A percentile compares a stretch with the other conserved stretches of the same genome.
phyloP scores from a whole-genome alignment of 2,329 filamentous ascomycete species.

The Colletotrichum spaethianum region DNA sequence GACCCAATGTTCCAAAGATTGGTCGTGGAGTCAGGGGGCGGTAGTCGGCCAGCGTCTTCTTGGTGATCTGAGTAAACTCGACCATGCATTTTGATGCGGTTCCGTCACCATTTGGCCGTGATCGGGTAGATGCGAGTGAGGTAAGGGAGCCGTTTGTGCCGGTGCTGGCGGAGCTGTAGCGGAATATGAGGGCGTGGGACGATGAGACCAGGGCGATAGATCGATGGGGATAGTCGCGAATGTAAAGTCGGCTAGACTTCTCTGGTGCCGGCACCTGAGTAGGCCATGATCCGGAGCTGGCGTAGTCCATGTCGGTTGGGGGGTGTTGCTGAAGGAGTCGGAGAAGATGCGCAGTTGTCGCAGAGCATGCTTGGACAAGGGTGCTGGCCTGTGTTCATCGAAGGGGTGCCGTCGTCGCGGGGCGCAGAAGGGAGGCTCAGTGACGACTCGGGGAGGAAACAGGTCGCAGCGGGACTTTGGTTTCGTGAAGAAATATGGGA shows the following conservation, averaged over 20 bases:
- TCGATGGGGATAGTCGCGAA: constrained; percentile 89
- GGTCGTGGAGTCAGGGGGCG: constrained; percentile 80
- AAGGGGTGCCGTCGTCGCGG: constrained; percentile 12
- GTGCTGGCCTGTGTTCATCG: constrained; percentile 19
- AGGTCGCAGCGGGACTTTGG: constrained; percentile 4
- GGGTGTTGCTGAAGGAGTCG: constrained; percentile 19
- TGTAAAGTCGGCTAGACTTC: constrained; percentile 82
- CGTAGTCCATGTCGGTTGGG: constrained; percentile 62
- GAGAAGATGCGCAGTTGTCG: constrained; percentile 20
- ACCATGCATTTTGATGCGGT: constrained; percentile 82
- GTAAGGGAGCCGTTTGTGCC: constrained; percentile 73
- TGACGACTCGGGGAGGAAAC: constrained; percentile 5
- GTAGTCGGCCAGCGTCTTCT: constrained; percentile 81
- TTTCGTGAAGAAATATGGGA: background rate
- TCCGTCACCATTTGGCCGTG: constrained; percentile 59
- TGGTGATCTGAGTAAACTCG: constrained; percentile 79
- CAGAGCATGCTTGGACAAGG: constrained; percentile 29
- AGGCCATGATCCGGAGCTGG: constrained; percentile 58
- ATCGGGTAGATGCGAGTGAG: constrained; percentile 63
- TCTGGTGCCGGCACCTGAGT: constrained; percentile 65
- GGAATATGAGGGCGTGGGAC: constrained; percentile 86
- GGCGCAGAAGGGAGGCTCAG: background rate
- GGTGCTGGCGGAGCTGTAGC: constrained; percentile 78
- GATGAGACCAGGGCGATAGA: constrained; percentile 88
- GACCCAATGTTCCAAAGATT: constrained; percentile 87